Percentiles rank a stretch among this genome's conserved stretches.
Conservation (phyloP, 2,329 filamentous ascomycete genomes). For the Colletotrichum lentis region DNA sequence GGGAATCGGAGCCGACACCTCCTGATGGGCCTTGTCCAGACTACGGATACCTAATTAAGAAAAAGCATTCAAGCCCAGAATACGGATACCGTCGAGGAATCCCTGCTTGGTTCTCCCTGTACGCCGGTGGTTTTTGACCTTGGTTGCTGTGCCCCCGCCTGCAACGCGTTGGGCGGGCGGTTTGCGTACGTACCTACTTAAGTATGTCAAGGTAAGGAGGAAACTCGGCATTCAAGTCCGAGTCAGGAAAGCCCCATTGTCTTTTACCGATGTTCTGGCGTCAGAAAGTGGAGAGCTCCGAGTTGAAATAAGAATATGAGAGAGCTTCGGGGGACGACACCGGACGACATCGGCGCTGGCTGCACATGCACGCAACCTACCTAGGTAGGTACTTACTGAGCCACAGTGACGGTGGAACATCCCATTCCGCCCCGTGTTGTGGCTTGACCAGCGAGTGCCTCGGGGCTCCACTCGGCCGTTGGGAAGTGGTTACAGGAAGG, state of each 20-base stretch:
- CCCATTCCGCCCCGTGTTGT: neutral
- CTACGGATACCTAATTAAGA: constrained; percentile 3
- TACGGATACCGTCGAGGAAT: neutral
- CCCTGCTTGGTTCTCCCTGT: constrained; percentile 16
- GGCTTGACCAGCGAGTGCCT: neutral
- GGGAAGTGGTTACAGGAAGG: constrained; percentile 9
- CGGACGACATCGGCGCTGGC: constrained; percentile 34
- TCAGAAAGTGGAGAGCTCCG: constrained; percentile 32
- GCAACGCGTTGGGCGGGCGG: constrained; percentile 3
- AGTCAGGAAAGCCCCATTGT: constrained; percentile 10
- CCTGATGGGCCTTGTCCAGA: constrained; percentile 8
- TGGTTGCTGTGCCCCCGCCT: constrained; percentile 8
- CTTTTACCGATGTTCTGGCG: constrained; percentile 4
- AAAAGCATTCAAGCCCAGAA: constrained; percentile 27
- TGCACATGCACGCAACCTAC: neutral
- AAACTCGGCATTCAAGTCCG: constrained; percentile 35
- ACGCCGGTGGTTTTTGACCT: neutral
- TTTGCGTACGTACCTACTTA: neutral
- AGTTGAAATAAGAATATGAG: constrained; percentile 6
- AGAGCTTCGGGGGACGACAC: constrained; percentile 27
- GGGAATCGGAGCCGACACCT: constrained; percentile 22
- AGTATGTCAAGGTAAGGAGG: constrained; percentile 16
- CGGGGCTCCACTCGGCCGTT: constrained; percentile 18
- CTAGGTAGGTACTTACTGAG: neutral
- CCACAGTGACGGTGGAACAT: constrained; percentile 8